phyloP scores from a whole-genome alignment of 345 rosid species.

The Geranium rotundifolium region DNA sequence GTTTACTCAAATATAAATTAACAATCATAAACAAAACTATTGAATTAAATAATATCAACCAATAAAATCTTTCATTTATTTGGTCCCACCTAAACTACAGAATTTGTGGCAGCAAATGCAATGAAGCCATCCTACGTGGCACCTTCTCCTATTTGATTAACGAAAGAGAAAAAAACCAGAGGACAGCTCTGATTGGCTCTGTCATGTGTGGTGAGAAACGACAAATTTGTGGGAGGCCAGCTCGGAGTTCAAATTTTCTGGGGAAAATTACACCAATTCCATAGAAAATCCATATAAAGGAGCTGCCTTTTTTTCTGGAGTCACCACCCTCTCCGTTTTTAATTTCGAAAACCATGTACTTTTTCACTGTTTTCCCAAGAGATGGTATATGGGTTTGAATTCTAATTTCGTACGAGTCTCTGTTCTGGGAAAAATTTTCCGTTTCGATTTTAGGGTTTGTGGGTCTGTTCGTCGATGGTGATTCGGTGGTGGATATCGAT shows the following conservation, averaged over 20 bases:
- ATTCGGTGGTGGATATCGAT: conserved; percentile 46
- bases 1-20: too few species aligned
- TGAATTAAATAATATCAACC: not conserved
- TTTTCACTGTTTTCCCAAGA: not conserved
- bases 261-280: conserved; percentile 1
- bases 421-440: conserved; percentile 4
- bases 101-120: not conserved
- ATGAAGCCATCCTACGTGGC: too few species aligned
- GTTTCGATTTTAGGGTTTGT: not conserved
- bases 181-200: conserved; percentile 10
- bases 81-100: not conserved
- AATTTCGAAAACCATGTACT: too few species aligned
- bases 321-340: too few species aligned
- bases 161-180: conserved; percentile 3
- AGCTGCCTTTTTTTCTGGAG: too few species aligned
- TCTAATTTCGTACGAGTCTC: conserved; percentile 17
- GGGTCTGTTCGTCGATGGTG: conserved; percentile 27
- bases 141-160: not conserved
- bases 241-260: conserved; percentile 12
- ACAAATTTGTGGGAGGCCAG: conserved; percentile 26
- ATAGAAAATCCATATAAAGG: too few species aligned
- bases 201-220: conserved; percentile 16
- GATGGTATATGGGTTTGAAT: conserved; percentile 14
- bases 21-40: too few species aligned
- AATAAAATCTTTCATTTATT: not conserved